Evolutionary conservation across 2,329 filamentous ascomycete species (phyloP), one percentile per base, ranked within the genome.

Genomic region (Plectosphaerella plurivora): DNA sequence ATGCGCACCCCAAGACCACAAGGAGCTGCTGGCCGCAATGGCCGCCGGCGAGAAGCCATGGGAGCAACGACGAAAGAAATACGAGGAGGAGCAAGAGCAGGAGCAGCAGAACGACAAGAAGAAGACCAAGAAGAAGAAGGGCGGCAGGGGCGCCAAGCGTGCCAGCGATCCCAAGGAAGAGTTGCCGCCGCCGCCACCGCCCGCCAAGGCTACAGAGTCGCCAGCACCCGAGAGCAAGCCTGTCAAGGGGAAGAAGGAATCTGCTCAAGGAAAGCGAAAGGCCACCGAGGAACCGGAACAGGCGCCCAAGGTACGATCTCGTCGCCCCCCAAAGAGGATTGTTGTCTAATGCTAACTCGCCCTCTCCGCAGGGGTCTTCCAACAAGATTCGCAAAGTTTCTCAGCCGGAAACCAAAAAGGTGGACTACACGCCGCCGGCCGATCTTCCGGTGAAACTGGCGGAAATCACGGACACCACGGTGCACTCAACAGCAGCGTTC

Each of bases 1-100:
- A 70, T 97, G 94, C 74, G 81, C 82, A 50, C 94, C 94, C 1
- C 81, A 91, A 52, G 84, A 92, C 57, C 94, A 99, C 72, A 84
- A 83, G 60, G 85, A 87, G 55, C 82, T 97, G 3, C 73, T 99
- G 4, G 86, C 86, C 11, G 89, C 87, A 53, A 87, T 97, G 52
- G 82, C 78, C 18, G 82, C 81, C 42, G 94, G 93, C 5, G 90
- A 96, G 71, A 88, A 86, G 69, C 88, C 91, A 0, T 97, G 94
- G 94, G 87, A 92, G 65, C 82, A 81, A 50, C 76, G 83, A 37
- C 82, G 84, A 14, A 81, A 79, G 60, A 75, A 73, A 49, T 79
- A 86, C 60, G 83, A 87, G 61, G 81, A 82, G 50, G 83, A 86
- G 57, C 74, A 80, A 52, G 74, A 80, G 69, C 71, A 79, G 69